Percentiles rank a stretch among this genome's conserved stretches.
Evolutionary conservation across 169 alveolate species (phyloP).

Genomic region (Eimeria sp.): DNA sequence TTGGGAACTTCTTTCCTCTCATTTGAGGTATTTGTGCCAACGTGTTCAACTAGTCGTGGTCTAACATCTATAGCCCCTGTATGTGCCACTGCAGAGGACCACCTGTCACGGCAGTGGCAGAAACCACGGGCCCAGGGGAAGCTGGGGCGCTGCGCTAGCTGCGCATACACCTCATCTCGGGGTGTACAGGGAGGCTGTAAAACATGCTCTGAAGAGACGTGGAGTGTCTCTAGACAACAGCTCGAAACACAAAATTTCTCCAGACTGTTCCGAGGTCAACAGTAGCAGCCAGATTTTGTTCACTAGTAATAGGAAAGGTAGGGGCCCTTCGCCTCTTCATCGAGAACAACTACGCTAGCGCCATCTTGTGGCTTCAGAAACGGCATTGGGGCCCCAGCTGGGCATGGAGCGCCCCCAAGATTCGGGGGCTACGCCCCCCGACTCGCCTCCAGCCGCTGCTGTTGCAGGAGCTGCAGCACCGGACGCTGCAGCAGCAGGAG

Average conservation of each 20-base stretch:
- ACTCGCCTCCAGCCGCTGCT: neutral
- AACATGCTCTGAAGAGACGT: neutral
- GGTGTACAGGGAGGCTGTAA: neutral
- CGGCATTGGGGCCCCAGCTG: neutral
- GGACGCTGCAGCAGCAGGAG: neutral
- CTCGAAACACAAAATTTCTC: neutral
- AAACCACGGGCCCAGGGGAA: neutral
- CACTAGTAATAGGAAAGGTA: neutral
- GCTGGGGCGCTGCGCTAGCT: neutral
- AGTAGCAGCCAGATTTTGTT: neutral
- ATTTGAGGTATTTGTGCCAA: neutral
- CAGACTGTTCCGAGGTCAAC: neutral
- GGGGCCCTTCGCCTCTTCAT: neutral
- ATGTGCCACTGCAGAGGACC: neutral
- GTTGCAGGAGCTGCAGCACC: no score
- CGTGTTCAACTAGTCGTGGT: neutral
- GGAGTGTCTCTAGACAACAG: neutral
- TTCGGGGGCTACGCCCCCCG: slow-evolving; percentile 5
- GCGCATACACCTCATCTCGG: neutral
- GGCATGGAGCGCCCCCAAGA: slow-evolving; percentile 14
- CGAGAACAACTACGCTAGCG: neutral
- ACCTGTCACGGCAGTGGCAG: neutral
- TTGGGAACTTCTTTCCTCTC: neutral
- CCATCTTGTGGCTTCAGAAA: neutral
- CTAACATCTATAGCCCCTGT: neutral